phyloP scores from a whole-genome alignment of 352 stramenopile genomes.

The Phytophthora macrochlamydospora region DNA sequence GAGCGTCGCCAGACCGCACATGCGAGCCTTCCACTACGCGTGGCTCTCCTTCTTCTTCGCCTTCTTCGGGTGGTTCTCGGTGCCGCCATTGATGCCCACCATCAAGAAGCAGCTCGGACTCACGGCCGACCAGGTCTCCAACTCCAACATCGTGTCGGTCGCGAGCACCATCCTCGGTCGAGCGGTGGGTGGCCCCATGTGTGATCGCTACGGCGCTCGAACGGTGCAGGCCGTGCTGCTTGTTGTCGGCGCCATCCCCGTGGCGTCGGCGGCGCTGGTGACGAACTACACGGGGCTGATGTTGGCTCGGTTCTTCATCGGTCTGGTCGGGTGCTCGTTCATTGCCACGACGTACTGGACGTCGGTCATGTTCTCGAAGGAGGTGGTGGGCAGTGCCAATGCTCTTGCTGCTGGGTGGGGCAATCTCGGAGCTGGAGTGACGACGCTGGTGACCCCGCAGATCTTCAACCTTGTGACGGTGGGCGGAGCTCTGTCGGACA shows the following conservation, averaged over 20 bases:
- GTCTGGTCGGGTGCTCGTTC: constrained; percentile 92
- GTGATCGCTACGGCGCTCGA: constrained; percentile 91
- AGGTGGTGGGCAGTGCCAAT: constrained; percentile 94
- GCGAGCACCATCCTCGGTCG: constrained; percentile 91
- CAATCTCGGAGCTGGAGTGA: constrained; percentile 91
- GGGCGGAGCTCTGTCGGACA: constrained; percentile 42
- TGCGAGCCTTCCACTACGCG: constrained; percentile 93
- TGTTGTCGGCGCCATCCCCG: constrained; percentile 78
- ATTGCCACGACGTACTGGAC: constrained; percentile 95
- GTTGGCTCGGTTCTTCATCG: constrained; percentile 93
- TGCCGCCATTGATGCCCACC: constrained; percentile 92
- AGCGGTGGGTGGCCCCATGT: constrained; percentile 90
- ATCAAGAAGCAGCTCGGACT: constrained; percentile 88
- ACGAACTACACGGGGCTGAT: constrained; percentile 75
- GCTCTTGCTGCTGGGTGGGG: constrained; percentile 92
- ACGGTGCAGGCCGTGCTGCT: constrained; percentile 83
- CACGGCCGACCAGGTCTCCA: constrained; percentile 85
- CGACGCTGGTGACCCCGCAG: constrained; percentile 85
- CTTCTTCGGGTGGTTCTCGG: constrained; percentile 95
- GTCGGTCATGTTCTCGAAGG: constrained; percentile 91
- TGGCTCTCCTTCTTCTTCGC: constrained; percentile 95
- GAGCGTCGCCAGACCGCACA: constrained; percentile 72
- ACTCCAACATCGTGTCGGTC: constrained; percentile 91
- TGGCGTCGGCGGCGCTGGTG: constrained; percentile 81
- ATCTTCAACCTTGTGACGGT: constrained; percentile 91